Base-by-base conservation (phyloP, 805 yeast genomes). In the Vanderwaltozyma tropicalis region DNA sequence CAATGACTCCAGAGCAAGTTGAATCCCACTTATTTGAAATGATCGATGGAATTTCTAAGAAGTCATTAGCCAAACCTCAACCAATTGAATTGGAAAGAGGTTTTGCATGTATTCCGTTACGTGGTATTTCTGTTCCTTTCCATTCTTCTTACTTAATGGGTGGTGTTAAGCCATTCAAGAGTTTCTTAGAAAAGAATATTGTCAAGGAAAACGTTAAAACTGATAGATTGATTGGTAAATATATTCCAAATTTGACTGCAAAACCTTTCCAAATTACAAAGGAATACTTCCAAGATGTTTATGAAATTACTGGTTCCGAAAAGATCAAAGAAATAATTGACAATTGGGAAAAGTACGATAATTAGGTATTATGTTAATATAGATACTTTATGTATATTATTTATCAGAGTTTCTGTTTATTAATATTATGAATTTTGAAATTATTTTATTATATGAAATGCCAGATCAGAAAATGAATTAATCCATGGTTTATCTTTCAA, bases 71-170 rank as follows among this genome's bases (percentile, higher is more conserved):
- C 42, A 92, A 92, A 69, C 87, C 94, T 38, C 97, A 89, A 70
- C 98, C 98, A 52, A 85, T 92, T 61, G 94, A 87, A 40, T 73
- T 94, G 57, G 94, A 92, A 69, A 82, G 98, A 70, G 99, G 99
- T 19, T 89, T 85, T 53, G 97, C 99, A 30, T 89, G 92, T 55
- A 92, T 92, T 54, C 99, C 99, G 62, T 76, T 92, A 65, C 87
- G 82, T 72, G 98, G 98, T 53, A 92, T 92, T 50, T 86, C 96
- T n/a, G 99, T 92, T 61, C 99, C 99, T 46, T 92, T 92, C 96
- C 99, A 92, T 69, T 87, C 96, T 21, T 80, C 95, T n/a, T 92
- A 94, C 70, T 74, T 92, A 69, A 82, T 89, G 74, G 84, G 92
- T 41, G 99, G 99, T 68, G 99, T 92, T 43, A 89, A 88, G 68